Percentiles rank a stretch among this genome's conserved stretches.
Evolutionary conservation across 202 grass and related monocot genomes (phyloP).

Genomic region (Dendrocalamus latiflorus): DNA sequence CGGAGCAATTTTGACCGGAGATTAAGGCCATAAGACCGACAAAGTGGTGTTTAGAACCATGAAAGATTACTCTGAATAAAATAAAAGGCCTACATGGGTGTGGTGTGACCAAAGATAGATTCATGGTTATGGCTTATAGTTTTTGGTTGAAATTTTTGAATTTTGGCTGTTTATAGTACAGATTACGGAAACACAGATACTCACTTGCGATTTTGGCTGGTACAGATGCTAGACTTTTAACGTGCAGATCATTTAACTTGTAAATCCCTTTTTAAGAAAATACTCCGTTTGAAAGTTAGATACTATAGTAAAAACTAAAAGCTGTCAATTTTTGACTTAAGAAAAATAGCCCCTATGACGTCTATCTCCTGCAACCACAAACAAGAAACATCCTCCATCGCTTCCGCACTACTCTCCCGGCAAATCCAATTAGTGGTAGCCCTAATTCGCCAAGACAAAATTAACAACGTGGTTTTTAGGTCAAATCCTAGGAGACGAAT

Average conservation of each 20-base stretch:
- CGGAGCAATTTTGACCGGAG: conserved; percentile 48
- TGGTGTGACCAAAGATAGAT: conserved; percentile 14
- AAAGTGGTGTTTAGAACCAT: conserved; percentile 58
- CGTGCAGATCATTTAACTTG: too few relatives aligned
- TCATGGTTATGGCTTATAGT: neutral
- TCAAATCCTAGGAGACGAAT: conserved; percentile 28
- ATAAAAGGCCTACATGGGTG: conserved; percentile 8
- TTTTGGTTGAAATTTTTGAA: too few relatives aligned
- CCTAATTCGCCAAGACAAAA: neutral
- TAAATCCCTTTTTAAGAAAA: too few relatives aligned
- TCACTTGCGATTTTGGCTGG: too few relatives aligned
- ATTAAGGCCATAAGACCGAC: conserved; percentile 47
- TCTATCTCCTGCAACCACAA: neutral
- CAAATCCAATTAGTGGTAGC: neutral
- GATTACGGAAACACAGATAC: too few relatives aligned
- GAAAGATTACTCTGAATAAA: conserved; percentile 11
- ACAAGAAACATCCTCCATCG: conserved; percentile 45
- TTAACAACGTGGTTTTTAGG: neutral
- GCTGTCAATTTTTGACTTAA: too few relatives aligned
- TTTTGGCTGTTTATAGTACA: too few relatives aligned
- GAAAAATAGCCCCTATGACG: too few relatives aligned
- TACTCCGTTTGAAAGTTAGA: too few relatives aligned
- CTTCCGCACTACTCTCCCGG: conserved; percentile 33
- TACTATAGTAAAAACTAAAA: too few relatives aligned
- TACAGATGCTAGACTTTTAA: too few relatives aligned